These are phyloP conservation scores for Gonium pectorale DNA, from an alignment of 139 green algal genomes.

Conservation along the genomic window DNA sequence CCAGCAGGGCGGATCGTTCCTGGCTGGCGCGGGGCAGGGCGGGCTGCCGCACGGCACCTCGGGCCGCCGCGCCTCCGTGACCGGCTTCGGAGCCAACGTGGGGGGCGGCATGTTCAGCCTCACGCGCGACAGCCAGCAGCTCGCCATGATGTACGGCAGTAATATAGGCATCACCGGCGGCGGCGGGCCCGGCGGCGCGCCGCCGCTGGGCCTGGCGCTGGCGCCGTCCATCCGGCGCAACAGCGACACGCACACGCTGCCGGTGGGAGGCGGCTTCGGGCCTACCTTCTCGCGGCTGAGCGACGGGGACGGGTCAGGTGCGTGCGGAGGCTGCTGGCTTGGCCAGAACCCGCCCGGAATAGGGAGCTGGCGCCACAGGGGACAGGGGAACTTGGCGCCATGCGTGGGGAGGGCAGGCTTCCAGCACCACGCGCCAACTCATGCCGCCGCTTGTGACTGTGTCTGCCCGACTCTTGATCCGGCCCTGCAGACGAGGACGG, in stretches of 20 bases:
- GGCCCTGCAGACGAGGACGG: conserved; percentile 5
- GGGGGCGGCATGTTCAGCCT: not conserved
- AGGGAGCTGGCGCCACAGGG: not conserved
- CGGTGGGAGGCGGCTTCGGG: not conserved
- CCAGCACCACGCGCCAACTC: no score
- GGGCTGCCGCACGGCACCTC: conserved; percentile 19
- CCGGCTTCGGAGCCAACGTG: conserved; percentile 2
- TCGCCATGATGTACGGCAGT: conserved; percentile 1
- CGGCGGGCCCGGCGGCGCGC: not conserved
- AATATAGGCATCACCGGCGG: no score
- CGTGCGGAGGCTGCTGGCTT: no score
- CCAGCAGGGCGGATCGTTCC: conserved; percentile 40
- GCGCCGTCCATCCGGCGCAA: not conserved
- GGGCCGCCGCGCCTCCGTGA: conserved; percentile 11
- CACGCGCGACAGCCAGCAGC: conserved; percentile 29
- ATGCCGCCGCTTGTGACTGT: no score
- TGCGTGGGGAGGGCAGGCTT: no score
- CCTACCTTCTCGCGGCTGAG: not conserved
- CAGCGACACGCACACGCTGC: conserved; percentile 10
- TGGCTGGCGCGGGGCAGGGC: not conserved
- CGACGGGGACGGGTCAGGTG: not conserved
- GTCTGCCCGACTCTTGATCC: no score
- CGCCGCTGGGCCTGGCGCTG: not conserved
- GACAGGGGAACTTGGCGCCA: no score
- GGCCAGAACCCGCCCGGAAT: no score